Percentiles rank a stretch among this genome's conserved stretches.
Evolutionary conservation across 163 green algal genomes (phyloP).

Genomic region (Scenedesmus sp.): DNA sequence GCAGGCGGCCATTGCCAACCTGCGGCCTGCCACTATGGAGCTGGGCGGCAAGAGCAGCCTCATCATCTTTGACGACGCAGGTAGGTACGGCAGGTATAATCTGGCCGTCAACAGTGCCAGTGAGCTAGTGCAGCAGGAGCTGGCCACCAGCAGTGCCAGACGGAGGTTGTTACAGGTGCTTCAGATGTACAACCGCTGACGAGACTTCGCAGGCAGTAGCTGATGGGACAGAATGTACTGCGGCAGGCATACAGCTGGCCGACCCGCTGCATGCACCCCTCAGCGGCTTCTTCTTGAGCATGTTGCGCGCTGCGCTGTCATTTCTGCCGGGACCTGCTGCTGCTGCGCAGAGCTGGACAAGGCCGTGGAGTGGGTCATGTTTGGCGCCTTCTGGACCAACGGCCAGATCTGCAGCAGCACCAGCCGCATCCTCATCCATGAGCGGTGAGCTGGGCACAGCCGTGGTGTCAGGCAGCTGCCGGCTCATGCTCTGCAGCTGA

Average conservation of each 20-base stretch:
- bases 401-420: slow-evolving; percentile 95
- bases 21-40: slow-evolving; percentile 84
- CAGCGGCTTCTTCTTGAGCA: too few species aligned
- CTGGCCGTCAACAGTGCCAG: background rate
- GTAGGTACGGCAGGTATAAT: background rate
- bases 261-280: too few species aligned
- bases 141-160: too few species aligned
- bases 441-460: slow-evolving; percentile 46
- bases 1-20: slow-evolving; percentile 78
- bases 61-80: slow-evolving; percentile 93
- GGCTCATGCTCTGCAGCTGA: too few species aligned
- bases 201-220: too few species aligned
- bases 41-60: slow-evolving; percentile 91
- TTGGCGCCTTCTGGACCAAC: slow-evolving; percentile 79
- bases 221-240: too few species aligned
- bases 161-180: too few species aligned
- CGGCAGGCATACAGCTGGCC: too few species aligned
- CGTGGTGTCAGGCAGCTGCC: background rate
- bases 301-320: too few species aligned
- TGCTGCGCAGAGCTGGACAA: slow-evolving; percentile 83
- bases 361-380: slow-evolving; percentile 92
- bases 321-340: background rate
- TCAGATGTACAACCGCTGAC: too few species aligned
- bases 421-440: slow-evolving; percentile 87
- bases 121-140: background rate